Evolutionary conservation across 1,139 yeast genomes (phyloP).

Genomic region (Spathaspora sp.): DNA sequence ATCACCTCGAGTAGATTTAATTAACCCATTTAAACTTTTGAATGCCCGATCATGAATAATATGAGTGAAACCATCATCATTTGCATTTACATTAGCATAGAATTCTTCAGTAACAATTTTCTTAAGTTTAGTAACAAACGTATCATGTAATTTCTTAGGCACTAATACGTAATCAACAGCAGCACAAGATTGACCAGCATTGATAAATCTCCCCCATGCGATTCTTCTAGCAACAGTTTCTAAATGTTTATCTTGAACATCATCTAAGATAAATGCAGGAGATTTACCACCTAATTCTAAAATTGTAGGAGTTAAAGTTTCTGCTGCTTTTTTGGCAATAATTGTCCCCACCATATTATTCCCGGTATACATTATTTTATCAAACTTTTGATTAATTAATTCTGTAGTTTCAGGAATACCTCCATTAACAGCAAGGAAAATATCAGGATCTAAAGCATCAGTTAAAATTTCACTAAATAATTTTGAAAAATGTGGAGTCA

Average conservation of each 20-base stretch:
- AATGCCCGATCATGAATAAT: slow-evolving; percentile 63
- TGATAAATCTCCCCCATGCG: slow-evolving; percentile 75
- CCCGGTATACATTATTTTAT: slow-evolving; percentile 88
- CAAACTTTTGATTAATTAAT: slow-evolving; percentile 67
- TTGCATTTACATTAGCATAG: slow-evolving; percentile 32
- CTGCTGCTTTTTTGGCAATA: slow-evolving; percentile 80
- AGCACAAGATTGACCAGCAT: slow-evolving; percentile 91
- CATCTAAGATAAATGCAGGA: slow-evolving; percentile 69
- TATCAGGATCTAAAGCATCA: slow-evolving; percentile 53
- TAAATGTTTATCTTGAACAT: slow-evolving; percentile 45
- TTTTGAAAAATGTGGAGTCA: slow-evolving; percentile 61
- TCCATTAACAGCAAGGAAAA: slow-evolving; percentile 69
- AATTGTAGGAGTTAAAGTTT: slow-evolving; percentile 74
- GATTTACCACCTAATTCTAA: slow-evolving; percentile 95
- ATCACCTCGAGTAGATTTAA: slow-evolving; percentile 57
- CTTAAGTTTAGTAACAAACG: slow-evolving; percentile 48
- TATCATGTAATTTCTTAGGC: slow-evolving; percentile 55
- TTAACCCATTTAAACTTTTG: slow-evolving; percentile 44
- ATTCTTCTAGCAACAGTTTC: slow-evolving; percentile 62
- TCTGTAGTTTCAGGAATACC: slow-evolving; percentile 67
- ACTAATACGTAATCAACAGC: slow-evolving; percentile 81
- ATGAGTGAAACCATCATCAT: slow-evolving; percentile 51
- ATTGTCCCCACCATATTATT: slow-evolving; percentile 73
- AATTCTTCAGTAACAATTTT: slow-evolving; percentile 45
- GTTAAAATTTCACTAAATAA: slow-evolving; percentile 57